Conservation (phyloP, 2,329 filamentous ascomycete genomes). For the Curvularia sp. region DNA sequence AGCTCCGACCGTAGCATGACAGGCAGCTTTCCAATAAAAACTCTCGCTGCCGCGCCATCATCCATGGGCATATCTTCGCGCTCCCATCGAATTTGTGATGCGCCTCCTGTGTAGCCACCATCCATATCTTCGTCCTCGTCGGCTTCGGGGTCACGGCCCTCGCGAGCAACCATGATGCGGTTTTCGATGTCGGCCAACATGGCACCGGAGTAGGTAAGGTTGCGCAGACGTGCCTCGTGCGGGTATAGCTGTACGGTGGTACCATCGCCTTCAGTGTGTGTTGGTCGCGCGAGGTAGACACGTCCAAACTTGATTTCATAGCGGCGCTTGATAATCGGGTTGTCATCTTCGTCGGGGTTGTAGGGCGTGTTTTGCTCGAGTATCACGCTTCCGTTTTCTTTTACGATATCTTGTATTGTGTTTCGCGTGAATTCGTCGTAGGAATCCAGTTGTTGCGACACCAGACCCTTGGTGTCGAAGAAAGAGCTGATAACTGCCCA, state of each 20-base stretch:
- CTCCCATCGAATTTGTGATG: constrained; percentile 56
- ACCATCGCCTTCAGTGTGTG: constrained; percentile 92
- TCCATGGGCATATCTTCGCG: constrained; percentile 57
- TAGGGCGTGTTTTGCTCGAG: constrained; percentile 90
- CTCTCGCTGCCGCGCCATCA: constrained; percentile 68
- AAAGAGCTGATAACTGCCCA: constrained; percentile 98
- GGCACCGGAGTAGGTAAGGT: constrained; percentile 92
- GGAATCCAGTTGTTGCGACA: constrained; percentile 96
- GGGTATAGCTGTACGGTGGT: constrained; percentile 84
- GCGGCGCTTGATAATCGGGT: constrained; percentile 81
- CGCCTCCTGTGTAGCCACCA: constrained; percentile 40
- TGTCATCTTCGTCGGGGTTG: constrained; percentile 71
- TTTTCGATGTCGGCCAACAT: constrained; percentile 90
- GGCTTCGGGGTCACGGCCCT: constrained; percentile 70
- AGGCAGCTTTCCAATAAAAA: constrained; percentile 94
- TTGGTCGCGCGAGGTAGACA: constrained; percentile 86
- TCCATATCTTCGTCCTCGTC: constrained; percentile 64
- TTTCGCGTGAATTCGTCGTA: constrained; percentile 96
- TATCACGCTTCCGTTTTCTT: constrained; percentile 90
- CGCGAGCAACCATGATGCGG: constrained; percentile 81
- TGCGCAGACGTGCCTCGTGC: constrained; percentile 93
- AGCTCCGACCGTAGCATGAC: constrained; percentile 99
- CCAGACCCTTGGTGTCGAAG: constrained; percentile 94
- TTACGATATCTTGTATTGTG: constrained; percentile 92
- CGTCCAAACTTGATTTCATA: constrained; percentile 96